phyloP scores from a whole-genome alignment of 2,329 filamentous ascomycete species.

The Didymosphaeria variabile region DNA sequence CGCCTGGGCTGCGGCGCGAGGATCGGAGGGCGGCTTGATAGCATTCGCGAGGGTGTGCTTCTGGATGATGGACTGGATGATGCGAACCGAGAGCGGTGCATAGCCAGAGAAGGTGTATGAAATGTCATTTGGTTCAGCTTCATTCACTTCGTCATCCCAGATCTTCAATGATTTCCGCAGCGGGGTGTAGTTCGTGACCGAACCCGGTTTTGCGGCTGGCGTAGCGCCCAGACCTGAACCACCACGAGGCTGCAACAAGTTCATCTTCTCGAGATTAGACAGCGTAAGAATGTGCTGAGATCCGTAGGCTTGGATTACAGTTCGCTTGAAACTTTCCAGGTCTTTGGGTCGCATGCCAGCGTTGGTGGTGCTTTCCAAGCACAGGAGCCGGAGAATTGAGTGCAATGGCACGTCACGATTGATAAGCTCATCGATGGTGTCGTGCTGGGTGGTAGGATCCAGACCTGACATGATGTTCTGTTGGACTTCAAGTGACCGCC shows the following conservation, averaged over 20 bases:
- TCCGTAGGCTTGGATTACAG: slow-evolving; percentile 91
- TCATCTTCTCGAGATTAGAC: slow-evolving; percentile 85
- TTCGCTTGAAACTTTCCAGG: slow-evolving; percentile 85
- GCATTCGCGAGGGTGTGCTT: slow-evolving; percentile 80
- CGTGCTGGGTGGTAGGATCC: slow-evolving; percentile 88
- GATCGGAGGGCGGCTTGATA: slow-evolving; percentile 57
- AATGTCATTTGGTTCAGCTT: slow-evolving; percentile 91
- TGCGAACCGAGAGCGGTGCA: slow-evolving; percentile 86
- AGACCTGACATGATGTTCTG: slow-evolving; percentile 92
- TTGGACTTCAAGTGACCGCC: slow-evolving; percentile 87
- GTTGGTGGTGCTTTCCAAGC: slow-evolving; percentile 88
- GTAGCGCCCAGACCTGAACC: slow-evolving; percentile 58
- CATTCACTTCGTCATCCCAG: slow-evolving; percentile 95
- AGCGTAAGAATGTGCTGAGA: slow-evolving; percentile 94
- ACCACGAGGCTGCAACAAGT: slow-evolving; percentile 74
- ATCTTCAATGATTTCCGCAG: slow-evolving; percentile 86
- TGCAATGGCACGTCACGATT: slow-evolving; percentile 81
- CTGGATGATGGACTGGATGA: slow-evolving; percentile 92
- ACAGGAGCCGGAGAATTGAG: slow-evolving; percentile 85
- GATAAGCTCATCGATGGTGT: slow-evolving; percentile 93
- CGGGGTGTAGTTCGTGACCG: slow-evolving; percentile 84
- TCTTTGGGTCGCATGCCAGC: slow-evolving; percentile 90
- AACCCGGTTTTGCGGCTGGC: slow-evolving; percentile 44
- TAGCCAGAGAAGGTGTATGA: slow-evolving; percentile 99
- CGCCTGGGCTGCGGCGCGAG: slow-evolving; percentile 51